These are phyloP conservation scores for Tagetes erecta DNA, from an alignment of 129 eudicot genomes.

Conservation along the genomic window DNA sequence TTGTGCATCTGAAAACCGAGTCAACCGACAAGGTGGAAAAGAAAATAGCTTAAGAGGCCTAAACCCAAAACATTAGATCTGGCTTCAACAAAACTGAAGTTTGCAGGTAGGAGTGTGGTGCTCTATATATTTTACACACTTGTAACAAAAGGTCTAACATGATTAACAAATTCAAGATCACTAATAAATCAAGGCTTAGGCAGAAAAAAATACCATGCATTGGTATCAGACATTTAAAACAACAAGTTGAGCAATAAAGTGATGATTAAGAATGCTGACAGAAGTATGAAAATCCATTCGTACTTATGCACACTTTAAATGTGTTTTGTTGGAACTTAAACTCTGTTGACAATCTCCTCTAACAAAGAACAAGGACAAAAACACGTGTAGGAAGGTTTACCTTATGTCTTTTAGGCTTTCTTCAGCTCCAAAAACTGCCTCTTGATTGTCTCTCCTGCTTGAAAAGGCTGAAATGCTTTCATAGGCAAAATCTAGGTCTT, in stretches of 20 bases:
- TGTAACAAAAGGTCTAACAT: neutral
- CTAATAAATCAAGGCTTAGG: neutral
- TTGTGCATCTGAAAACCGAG: neutral
- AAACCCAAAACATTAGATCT: neutral
- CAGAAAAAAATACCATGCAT: constrained; percentile 1
- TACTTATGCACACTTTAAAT: neutral
- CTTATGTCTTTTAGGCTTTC: constrained; percentile 94
- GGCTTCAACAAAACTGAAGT: neutral
- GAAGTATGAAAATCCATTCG: neutral
- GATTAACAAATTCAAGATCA: neutral
- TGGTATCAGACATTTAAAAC: neutral
- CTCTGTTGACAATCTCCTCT: neutral
- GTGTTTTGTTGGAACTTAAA: neutral
- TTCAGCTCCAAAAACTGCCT: constrained; percentile 96
- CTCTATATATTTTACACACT: neutral
- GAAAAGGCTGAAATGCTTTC: constrained; percentile 97
- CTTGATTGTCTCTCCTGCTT: constrained; percentile 87
- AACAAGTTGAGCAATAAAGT: neutral
- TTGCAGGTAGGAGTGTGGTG: neutral
- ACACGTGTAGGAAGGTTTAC: constrained; percentile 30
- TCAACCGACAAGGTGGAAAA: neutral
- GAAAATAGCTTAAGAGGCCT: constrained; percentile 1
- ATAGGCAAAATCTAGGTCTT: constrained; percentile 91
- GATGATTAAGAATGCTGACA: neutral
- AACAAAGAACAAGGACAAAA: neutral